phyloP scores from a whole-genome alignment of 306 rosid species.

The Vigna nakashimae region DNA sequence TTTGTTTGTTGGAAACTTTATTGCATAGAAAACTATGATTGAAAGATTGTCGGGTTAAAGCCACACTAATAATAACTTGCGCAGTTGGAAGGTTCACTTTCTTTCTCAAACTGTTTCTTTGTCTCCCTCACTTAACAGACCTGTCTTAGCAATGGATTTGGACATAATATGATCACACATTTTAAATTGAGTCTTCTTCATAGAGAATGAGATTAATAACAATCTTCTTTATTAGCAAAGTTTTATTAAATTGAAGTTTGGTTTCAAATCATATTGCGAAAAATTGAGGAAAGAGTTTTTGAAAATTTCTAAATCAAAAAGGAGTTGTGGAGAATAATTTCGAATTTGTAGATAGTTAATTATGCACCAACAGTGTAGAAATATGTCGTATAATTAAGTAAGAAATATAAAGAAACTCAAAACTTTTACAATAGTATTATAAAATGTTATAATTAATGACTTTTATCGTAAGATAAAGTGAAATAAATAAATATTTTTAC shows the following conservation, averaged over 20 bases:
- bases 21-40: conserved; percentile 1
- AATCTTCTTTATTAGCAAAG: background rate
- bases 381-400: no score
- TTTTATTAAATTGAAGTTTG: background rate
- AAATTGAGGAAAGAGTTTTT: background rate
- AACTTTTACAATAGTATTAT: no score
- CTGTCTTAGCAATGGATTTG: conserved; percentile 9
- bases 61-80: conserved; percentile 8
- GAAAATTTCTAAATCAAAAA: background rate
- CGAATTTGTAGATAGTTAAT: no score
- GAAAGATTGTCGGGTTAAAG: conserved; percentile 44
- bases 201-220: background rate
- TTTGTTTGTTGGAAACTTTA: background rate
- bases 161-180: background rate
- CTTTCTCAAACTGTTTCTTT: conserved; percentile 36
- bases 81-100: conserved; percentile 56
- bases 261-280: background rate
- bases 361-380: no score
- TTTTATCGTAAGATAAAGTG: no score
- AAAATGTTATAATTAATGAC: no score
- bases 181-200: background rate
- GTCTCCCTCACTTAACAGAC: conserved; percentile 11
- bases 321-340: background rate
- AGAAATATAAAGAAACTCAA: no score
- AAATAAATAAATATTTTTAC: no score